Conservation (phyloP, 208 protist genomes). For the Trichomonas gallinae region DNA sequence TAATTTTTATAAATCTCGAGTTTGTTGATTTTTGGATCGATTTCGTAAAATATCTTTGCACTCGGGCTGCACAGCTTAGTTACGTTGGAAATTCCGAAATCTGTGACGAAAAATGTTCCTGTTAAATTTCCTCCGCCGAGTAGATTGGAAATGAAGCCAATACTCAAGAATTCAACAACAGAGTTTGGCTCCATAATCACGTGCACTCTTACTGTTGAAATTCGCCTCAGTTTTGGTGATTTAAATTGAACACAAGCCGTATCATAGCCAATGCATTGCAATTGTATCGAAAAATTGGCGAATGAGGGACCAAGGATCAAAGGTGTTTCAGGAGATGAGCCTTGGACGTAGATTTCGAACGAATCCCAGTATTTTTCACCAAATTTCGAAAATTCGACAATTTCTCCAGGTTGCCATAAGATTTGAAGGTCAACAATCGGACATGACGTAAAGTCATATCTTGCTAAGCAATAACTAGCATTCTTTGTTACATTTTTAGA, state of each 20-base stretch:
- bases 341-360: not conserved
- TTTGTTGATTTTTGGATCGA: not conserved
- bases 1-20: not conserved
- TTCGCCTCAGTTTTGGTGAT: not conserved
- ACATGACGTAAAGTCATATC: not conserved
- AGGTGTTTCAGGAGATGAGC: not conserved
- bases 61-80: too few relatives aligned
- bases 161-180: not conserved
- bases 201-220: not conserved
- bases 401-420: not conserved
- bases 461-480: not conserved
- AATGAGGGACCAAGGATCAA: not conserved
- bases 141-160: not conserved
- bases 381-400: not conserved
- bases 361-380: not conserved
- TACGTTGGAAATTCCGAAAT: not conserved
- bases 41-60: too few relatives aligned
- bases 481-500: not conserved
- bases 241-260: not conserved
- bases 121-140: not conserved
- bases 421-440: not conserved
- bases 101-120: not conserved
- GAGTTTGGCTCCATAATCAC: not conserved
- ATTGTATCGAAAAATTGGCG: not conserved
- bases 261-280: not conserved